Evolutionary conservation across 768 basidiomycete species (phyloP), one percentile per base, ranked within the genome.

Genomic region (Zangia roseola): DNA sequence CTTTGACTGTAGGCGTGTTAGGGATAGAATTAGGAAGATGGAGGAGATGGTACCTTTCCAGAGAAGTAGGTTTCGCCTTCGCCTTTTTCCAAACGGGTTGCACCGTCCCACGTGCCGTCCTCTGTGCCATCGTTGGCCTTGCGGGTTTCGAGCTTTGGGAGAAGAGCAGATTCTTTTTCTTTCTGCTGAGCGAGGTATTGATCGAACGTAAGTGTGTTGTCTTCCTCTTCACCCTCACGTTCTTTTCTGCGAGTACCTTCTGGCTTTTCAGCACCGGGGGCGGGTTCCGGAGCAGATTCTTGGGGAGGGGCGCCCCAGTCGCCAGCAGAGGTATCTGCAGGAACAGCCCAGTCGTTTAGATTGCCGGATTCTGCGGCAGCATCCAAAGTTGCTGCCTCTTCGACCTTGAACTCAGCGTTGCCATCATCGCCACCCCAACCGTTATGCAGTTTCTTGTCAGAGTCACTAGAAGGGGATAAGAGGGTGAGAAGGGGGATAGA

Each of bases 391-490:
- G 87, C 95, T 24, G 81, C 85, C 51, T 82, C 71, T 68, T 97
- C 94, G 28, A 76, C 78, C 72, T 86, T 85, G 62, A 91, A 78
- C 71, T 97, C 95, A 33, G 87, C 69, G 58, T 74, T 78, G 59
- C 88, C 92, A 59, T 94, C 90, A 55, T 94, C 91, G 35, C 88
- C 91, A 56, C 95, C 95, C 95, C 95, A 98, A 57, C 86, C 87
- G 65, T 92, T 88, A 68, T 91, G 88, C 60, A 94, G 73, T 75
- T 91, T 92, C 81, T 97, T 98, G 59, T 94, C 90, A 38, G 91
- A 87, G 73, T 98, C 95, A 68, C 91, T 94, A 54, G 12, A 49
- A 40, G 49, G 28, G 47, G 50, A 49, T 55, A 52, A 53, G 53
- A 40, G 49, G 45, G 39, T 24, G 20, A 38, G 45, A 4, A 44